A percentile compares a stretch with the other conserved stretches of the same genome.
Evolutionary conservation across 495 filamentous ascomycete species (phyloP).

Genomic region (Annulohypoxylon bovei): DNA sequence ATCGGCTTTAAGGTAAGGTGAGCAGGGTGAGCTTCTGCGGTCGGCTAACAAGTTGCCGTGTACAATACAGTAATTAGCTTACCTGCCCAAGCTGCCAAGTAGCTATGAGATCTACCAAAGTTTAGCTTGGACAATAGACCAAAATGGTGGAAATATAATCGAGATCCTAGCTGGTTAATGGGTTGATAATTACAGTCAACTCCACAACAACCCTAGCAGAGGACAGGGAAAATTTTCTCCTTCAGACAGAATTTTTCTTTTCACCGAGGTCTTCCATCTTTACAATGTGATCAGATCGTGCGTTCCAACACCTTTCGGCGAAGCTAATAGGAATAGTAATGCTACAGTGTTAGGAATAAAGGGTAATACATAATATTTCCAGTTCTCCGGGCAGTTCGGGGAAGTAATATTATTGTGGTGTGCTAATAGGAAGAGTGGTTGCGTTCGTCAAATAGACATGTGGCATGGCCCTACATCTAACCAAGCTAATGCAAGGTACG

Average conservation of each 20-base stretch:
- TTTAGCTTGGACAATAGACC: conserved; percentile 21
- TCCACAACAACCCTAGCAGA: conserved; percentile 27
- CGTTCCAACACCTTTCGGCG: conserved; percentile 1
- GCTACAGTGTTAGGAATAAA: not conserved
- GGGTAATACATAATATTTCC: not conserved
- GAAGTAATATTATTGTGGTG: not conserved
- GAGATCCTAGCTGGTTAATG: conserved; percentile 15
- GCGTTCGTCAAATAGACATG: conserved; percentile 28
- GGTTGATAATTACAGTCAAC: conserved; percentile 5
- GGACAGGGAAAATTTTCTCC: conserved; percentile 20
- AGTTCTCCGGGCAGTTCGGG: not conserved
- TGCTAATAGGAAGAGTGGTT: conserved; percentile 1
- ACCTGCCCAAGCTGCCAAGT: not conserved
- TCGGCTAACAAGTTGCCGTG: not conserved
- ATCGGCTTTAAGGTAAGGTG: conserved; percentile 1
- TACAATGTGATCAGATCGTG: conserved; percentile 10
- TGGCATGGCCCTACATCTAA: conserved; percentile 22
- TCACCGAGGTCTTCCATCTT: conserved; percentile 14
- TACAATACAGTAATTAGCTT: conserved; percentile 1
- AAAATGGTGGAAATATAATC: conserved; percentile 19
- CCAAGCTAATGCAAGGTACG: conserved; percentile 42
- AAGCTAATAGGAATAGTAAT: not conserved
- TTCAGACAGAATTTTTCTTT: conserved; percentile 5
- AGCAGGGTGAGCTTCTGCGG: conserved; percentile 3
- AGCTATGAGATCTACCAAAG: conserved; percentile 6